These are phyloP conservation scores for Xanthoconium purpureum DNA, from an alignment of 768 basidiomycete species.

Conservation along the genomic window DNA sequence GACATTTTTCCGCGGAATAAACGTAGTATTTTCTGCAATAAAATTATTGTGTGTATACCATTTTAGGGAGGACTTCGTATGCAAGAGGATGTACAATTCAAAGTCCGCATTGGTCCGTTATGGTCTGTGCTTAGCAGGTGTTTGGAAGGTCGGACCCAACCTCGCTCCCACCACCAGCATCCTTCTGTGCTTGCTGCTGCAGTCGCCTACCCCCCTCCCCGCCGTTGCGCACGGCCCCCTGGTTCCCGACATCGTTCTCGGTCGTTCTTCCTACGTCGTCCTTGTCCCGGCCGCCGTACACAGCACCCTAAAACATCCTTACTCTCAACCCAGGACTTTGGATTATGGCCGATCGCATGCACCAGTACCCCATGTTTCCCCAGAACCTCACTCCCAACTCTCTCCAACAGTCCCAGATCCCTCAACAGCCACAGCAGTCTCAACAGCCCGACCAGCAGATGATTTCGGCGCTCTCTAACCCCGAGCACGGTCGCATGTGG, in stretches of 20 bases:
- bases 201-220: constrained; percentile 38
- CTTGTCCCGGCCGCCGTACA: constrained; percentile 25
- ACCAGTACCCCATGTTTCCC: constrained; percentile 54
- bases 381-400: constrained; percentile 44
- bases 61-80: constrained; percentile 14
- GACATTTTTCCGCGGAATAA: constrained; percentile 3
- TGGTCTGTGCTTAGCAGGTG: constrained; percentile 39
- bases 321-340: constrained; percentile 27
- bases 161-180: constrained; percentile 60
- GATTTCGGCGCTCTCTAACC: constrained; percentile 41
- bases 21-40: constrained; percentile 18
- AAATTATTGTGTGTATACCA: constrained; percentile 10
- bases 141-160: constrained; percentile 45
- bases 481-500: constrained; percentile 57
- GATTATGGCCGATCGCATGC: constrained; percentile 62
- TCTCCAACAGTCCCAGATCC: constrained; percentile 41
- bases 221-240: constrained; percentile 45
- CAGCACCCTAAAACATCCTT: constrained; percentile 29
- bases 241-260: constrained; percentile 26
- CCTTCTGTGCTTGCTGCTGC: constrained; percentile 32
- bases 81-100: constrained; percentile 24
- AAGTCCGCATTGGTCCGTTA: constrained; percentile 35
- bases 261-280: constrained; percentile 20
- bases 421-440: constrained; percentile 45
- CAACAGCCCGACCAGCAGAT: constrained; percentile 39